Evolutionary conservation across 2,329 filamentous ascomycete species (phyloP).

Genomic region (Aspergillus hortae): DNA sequence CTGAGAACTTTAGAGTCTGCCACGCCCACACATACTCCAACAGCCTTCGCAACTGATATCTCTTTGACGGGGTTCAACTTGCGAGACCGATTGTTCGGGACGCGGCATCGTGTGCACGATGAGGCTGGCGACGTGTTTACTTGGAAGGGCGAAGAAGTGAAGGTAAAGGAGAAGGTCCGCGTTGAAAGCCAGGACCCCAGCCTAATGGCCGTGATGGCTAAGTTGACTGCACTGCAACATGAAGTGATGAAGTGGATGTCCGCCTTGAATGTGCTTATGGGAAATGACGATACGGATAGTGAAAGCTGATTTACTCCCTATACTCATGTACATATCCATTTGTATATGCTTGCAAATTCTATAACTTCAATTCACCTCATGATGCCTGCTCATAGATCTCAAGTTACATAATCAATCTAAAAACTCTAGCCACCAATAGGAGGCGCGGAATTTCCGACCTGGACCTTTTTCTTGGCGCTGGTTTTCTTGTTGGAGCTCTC

Average conservation of each 20-base stretch:
- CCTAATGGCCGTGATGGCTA: constrained; percentile 76
- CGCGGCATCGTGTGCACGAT: constrained; percentile 63
- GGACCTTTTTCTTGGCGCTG: constrained; percentile 23
- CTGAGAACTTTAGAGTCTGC: constrained; percentile 68
- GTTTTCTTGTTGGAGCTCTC: constrained; percentile 23
- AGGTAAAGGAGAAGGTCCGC: constrained; percentile 82
- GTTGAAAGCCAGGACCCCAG: constrained; percentile 88
- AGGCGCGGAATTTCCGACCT: constrained; percentile 21
- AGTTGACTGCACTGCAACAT: constrained; percentile 73
- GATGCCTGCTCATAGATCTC: too few species aligned
- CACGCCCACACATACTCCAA: constrained; percentile 55
- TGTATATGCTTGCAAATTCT: background rate
- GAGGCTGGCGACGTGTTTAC: constrained; percentile 75
- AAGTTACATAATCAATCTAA: constrained; percentile 14
- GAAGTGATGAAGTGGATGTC: constrained; percentile 66
- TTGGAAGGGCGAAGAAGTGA: constrained; percentile 69
- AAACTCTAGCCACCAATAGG: constrained; percentile 23
- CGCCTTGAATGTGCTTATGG: constrained; percentile 77
- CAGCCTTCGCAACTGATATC: constrained; percentile 67
- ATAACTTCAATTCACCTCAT: too few species aligned
- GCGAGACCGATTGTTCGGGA: constrained; percentile 52
- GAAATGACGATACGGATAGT: constrained; percentile 49
- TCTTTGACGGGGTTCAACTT: constrained; percentile 56
- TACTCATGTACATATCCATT: background rate
- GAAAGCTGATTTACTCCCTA: constrained; percentile 15